Base-by-base conservation (phyloP, 495 filamentous ascomycete species). In the Trichoderma orchidacearum region DNA sequence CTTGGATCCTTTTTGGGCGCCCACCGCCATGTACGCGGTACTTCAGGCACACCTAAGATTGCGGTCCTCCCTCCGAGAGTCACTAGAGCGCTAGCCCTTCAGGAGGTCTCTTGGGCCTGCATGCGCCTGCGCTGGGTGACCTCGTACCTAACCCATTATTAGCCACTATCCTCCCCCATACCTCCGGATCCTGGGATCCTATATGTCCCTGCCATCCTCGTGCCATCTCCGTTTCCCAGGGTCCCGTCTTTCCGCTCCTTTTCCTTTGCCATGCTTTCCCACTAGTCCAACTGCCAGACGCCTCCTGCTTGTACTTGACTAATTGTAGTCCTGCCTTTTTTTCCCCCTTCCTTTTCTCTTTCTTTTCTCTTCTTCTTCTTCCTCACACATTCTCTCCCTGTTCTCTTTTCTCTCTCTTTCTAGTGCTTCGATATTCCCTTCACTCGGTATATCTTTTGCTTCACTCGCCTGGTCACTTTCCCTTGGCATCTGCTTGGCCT, bases 301-400 rank as follows among this genome's bases (percentile, higher is more conserved):
- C 52, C 30, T 35, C 52, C 52, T 53, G 30, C 52, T 54, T 35
- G 30, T 30, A 31, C 52, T 54, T 53, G 51, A 32, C 51, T 53
- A 53, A 30, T 53, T 30, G 28, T 36, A n/a, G n/a, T 30, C 30
- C 28, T 53, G 25, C 25, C 29, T 52, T 30, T 31, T 41, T 36
- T 35, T 21, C 30, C 11, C n/a, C 17, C 23, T 29, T 45, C 17
- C 23, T 45, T 23, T 17, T 27, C 45, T 56, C 32, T 23, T 45
- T 27, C 23, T 18, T 45, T 56, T 27, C 18, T 56, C 17, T 34
- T 27, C 34, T 56, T 56, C 21, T 25, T n/a, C 53, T 53, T 13
- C 30, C 18, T 55, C 27, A 31, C 53, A 32, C 41, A 25, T 18
- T 53, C 36, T 23, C n/a, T 21, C 13, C 48, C 36, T 31, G 18